Conservation (phyloP, 1,284 basidiomycete species). For the Lentinula novae-zelandiae region DNA sequence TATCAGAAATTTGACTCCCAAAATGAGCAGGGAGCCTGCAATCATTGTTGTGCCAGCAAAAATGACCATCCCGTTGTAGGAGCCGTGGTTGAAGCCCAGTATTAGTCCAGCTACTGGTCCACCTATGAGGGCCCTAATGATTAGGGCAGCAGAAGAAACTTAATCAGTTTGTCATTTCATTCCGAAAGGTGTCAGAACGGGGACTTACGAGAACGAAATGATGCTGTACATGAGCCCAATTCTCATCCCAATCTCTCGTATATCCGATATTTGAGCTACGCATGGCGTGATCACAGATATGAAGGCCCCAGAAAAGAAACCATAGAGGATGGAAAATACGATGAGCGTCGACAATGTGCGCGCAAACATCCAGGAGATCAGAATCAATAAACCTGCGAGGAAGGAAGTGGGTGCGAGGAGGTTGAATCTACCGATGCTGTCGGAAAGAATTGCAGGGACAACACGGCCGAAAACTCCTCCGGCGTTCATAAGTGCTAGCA, state of each 20-base stretch:
- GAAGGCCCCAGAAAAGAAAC: slow-evolving; percentile 54
- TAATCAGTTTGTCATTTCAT: too few species aligned
- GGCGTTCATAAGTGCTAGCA: slow-evolving; percentile 62
- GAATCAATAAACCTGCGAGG: slow-evolving; percentile 51
- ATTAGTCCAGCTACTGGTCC: slow-evolving; percentile 58
- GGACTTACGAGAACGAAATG: slow-evolving; percentile 62
- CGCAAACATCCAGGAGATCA: slow-evolving; percentile 55
- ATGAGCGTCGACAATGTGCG: slow-evolving; percentile 36
- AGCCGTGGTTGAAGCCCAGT: slow-evolving; percentile 38
- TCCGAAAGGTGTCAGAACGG: neutral
- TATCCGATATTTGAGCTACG: slow-evolving; percentile 57
- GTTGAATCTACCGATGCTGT: slow-evolving; percentile 60
- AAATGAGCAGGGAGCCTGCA: slow-evolving; percentile 50
- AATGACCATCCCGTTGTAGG: slow-evolving; percentile 50
- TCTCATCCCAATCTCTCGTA: slow-evolving; percentile 51
- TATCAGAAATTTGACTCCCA: slow-evolving; percentile 44
- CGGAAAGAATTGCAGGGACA: slow-evolving; percentile 57
- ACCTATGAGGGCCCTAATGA: slow-evolving; percentile 52
- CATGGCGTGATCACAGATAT: slow-evolving; percentile 61
- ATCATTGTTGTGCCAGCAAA: slow-evolving; percentile 56
- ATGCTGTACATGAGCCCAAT: slow-evolving; percentile 60
- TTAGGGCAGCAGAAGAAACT: too few species aligned
- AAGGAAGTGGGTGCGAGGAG: slow-evolving; percentile 57
- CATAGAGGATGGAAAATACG: slow-evolving; percentile 54
- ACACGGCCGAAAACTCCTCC: slow-evolving; percentile 61